Conservation (phyloP, 2,329 filamentous ascomycete species). For the Pyrenochaeta sp. region DNA sequence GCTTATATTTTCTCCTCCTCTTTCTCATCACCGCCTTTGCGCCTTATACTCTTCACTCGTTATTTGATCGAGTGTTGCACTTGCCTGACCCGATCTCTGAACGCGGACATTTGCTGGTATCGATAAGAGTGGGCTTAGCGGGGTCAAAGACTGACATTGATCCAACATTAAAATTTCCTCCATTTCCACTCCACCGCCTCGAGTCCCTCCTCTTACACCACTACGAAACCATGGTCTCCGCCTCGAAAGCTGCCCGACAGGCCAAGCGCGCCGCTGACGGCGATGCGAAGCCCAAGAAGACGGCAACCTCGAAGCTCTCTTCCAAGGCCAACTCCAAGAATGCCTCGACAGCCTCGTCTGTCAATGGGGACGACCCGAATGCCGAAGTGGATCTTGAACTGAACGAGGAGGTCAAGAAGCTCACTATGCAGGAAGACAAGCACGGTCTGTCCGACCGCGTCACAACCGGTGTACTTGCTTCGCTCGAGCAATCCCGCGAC, state of each 20-base stretch:
- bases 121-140: constrained; percentile 32
- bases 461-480: constrained; percentile 94
- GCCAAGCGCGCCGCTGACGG: constrained; percentile 66
- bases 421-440: constrained; percentile 93
- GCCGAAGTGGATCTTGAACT: constrained; percentile 71
- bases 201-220: constrained; percentile 21
- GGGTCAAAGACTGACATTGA: constrained; percentile 29
- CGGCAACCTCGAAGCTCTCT: constrained; percentile 73
- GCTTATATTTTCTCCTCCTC: constrained; percentile 4
- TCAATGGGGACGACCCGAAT: constrained; percentile 74
- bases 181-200: constrained; percentile 31
- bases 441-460: constrained; percentile 96
- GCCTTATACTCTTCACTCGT: constrained; percentile 18
- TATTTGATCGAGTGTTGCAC: constrained; percentile 18
- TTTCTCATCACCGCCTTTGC: constrained; percentile 7
- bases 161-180: constrained; percentile 36
- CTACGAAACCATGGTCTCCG: constrained; percentile 66
- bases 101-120: constrained; percentile 15
- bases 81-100: constrained; percentile 7
- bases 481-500: constrained; percentile 84
- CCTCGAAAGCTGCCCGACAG: constrained; percentile 73
- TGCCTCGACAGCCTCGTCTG: constrained; percentile 69
- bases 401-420: constrained; percentile 81
- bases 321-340: constrained; percentile 73
- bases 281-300: constrained; percentile 79